Percentiles rank a stretch among this genome's conserved stretches.
Conservation (phyloP, 805 yeast genomes). For the Cephaloascus albidus region DNA sequence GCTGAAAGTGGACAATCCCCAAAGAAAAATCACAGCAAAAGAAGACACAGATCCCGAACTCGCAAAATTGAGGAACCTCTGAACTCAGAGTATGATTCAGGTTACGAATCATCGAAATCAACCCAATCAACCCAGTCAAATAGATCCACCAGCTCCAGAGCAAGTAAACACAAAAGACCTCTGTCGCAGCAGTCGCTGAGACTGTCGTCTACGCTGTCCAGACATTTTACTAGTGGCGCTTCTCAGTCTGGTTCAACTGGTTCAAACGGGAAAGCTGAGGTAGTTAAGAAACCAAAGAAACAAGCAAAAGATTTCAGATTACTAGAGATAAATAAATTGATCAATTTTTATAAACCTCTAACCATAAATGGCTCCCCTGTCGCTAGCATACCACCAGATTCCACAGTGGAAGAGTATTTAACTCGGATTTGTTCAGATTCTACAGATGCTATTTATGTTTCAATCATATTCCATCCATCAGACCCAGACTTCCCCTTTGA, state of each 20-base stretch:
- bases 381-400: neutral
- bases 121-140: neutral
- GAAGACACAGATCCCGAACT: neutral
- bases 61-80: neutral
- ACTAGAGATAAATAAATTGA: neutral
- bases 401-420: neutral
- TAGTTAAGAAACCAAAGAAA: neutral
- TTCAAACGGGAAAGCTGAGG: neutral
- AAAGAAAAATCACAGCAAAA: neutral
- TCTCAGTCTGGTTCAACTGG: too few species aligned
- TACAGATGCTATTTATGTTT: constrained; percentile 21
- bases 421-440: neutral
- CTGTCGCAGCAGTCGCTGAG: neutral
- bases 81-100: neutral
- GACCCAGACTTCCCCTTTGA: constrained; percentile 74
- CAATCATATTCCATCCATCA: constrained; percentile 41
- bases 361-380: neutral
- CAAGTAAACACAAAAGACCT: neutral
- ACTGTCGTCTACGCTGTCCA: neutral
- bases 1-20: too few species aligned
- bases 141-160: neutral
- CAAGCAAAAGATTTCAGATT: neutral
- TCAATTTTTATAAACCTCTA: neutral
- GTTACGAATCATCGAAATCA: neutral
- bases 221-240: neutral